Evolutionary conservation across 2,329 filamentous ascomycete species (phyloP), one percentile per base, ranked within the genome.

Genomic region (Ophioceras dolichostomum): DNA sequence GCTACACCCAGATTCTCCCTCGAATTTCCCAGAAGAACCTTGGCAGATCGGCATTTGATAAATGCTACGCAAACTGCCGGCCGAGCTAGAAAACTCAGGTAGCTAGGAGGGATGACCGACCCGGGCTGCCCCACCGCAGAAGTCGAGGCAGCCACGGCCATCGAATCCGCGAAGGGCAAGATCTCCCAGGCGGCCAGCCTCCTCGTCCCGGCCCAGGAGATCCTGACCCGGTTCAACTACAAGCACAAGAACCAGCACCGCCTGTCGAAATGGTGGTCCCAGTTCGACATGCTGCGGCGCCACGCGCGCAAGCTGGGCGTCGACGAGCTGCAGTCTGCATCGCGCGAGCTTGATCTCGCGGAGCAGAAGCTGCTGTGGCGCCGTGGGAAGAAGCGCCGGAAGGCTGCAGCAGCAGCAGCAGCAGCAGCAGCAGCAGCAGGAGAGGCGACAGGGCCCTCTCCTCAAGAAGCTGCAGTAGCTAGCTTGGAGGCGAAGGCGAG

Each of bases 231-330:
- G 46, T 73, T 93, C 49, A 74, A 79, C 57, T 78, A 85, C 54
- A 84, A 87, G 49, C 91, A 95, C 64, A 80, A 79, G 53, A 96
- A 95, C 62, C 89, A 96, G 61, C 89, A 96, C 58, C 78, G 78
- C 39, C 68, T 72, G 43, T 73, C 79, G 21, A 74, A 76, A 52
- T 98, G 89, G 89, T 96, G 83, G 76, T 54, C 61, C 13, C 73
- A 76, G 49, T 75, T 95, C 43, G 70, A 70, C 37, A 69, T 80
- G 45, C 68, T 95, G 45, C 76, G 84, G 26, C 80, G 83, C 33
- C 68, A 76, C 39, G 55, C 81, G 8, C 59, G 61, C 8, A 68
- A 69, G 38, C 60, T 94, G 3, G 48, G 67, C 1, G 41, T 47
- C 13, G 55, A 55, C 18, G 52, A 65, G 14, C 46, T 58, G 34